Evolutionary conservation across 345 rosid genomes (phyloP), one percentile per base, ranked within the genome.

Genomic region (Zanthoxylum bungeanum): DNA sequence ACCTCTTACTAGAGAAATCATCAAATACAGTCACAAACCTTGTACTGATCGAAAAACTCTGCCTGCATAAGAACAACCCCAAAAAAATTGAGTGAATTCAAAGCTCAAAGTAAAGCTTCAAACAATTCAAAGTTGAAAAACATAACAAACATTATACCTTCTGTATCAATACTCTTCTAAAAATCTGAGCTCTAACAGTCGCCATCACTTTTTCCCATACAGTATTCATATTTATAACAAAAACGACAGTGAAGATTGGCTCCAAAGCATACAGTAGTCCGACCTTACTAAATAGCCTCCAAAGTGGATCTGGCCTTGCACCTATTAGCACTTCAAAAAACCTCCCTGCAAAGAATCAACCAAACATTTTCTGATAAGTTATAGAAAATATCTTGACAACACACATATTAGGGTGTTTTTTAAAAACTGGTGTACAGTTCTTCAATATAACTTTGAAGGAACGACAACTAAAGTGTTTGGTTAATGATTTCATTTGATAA

Each of bases 201-300:
- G 95, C 84, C 98, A 94, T 89, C 61, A 94, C 95, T 74, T 81
- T 86, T 81, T 92, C 97, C 98, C 98, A 94, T 5, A 88, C 75
- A 62, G 81, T 64, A 75, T 69, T 89, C 91, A 92, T 81, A 71
- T 90, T 94, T 24, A 86, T 81, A 11, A 90, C 91, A 81, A 90
- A 94, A 46, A 85, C 74, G 66, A 94, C 87, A 0, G 98, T 94
- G 76, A 89, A 88, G 63, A 94, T 75, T 0, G 97, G 98, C 77
- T 94, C 98, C 78, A 94, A 70, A 11, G 87, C 64, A 47, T 94
- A 94, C 82, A 92, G 69, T 52, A 89, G 55, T 31, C 85, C 98
- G 40, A 90, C 79, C 77, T 86, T 92, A 73, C 86, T 71, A n/a
- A 92, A 89, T 14, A 94, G 75, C 66, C 74, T 84, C 97, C 92